A percentile compares a stretch with the other conserved stretches of the same genome.
Evolutionary conservation across 2,329 filamentous ascomycete genomes (phyloP).

Genomic region (Ophiostoma piceae): DNA sequence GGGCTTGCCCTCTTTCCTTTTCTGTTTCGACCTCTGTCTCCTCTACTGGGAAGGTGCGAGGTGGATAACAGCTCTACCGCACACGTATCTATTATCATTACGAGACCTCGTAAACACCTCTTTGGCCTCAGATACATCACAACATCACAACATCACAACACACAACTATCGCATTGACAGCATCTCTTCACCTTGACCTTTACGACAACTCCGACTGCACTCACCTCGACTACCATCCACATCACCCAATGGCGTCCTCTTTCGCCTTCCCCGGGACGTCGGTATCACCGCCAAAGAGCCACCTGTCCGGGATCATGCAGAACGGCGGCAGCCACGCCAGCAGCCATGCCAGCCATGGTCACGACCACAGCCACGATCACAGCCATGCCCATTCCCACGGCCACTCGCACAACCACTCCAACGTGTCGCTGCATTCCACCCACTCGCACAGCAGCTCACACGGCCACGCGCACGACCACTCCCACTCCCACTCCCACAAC

Average conservation of each 20-base stretch:
- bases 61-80: background rate
- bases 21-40: background rate
- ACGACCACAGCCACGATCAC: conserved; percentile 34
- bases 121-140: background rate
- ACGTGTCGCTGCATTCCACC: background rate
- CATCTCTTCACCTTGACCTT: background rate
- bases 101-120: background rate
- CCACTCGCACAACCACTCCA: conserved; percentile 30
- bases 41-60: background rate
- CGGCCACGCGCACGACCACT: conserved; percentile 36
- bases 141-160: background rate
- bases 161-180: background rate
- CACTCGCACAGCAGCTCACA: conserved; percentile 25
- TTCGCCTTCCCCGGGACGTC: conserved; percentile 49
- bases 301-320: conserved; percentile 35
- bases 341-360: conserved; percentile 34
- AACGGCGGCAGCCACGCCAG: conserved; percentile 26
- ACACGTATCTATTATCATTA: background rate
- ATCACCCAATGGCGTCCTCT: conserved; percentile 42
- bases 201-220: background rate
- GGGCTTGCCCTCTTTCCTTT: background rate
- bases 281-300: conserved; percentile 44
- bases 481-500: conserved; percentile 13
- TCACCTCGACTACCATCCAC: background rate
- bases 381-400: conserved; percentile 33